A percentile compares a stretch with the other conserved stretches of the same genome.
Evolutionary conservation across 2,329 filamentous ascomycete genomes (phyloP).

Genomic region (Dothideomycetes sp.): DNA sequence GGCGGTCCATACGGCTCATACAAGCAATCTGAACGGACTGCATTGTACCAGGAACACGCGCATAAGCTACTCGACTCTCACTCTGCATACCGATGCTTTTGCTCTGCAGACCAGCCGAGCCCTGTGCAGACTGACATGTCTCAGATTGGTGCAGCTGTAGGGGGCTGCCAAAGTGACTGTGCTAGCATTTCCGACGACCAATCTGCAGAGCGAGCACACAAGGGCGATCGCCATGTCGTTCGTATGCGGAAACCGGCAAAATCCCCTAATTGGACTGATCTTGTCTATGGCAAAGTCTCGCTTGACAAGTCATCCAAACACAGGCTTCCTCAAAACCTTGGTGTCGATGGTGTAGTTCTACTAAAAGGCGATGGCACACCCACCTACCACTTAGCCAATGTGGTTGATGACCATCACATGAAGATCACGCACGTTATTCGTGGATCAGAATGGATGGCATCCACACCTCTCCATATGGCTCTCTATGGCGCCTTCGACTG

Average conservation of each 20-base stretch:
- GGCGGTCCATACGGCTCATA: conserved; percentile 80
- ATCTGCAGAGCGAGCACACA: conserved; percentile 57
- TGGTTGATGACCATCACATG: conserved; percentile 94
- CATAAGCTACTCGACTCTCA: conserved; percentile 56
- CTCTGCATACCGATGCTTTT: conserved; percentile 90
- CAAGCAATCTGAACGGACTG: conserved; percentile 71
- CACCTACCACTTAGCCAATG: conserved; percentile 95
- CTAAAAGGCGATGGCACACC: conserved; percentile 86
- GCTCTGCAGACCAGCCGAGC: conserved; percentile 47
- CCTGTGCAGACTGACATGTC: conserved; percentile 10
- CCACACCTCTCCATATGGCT: conserved; percentile 67
- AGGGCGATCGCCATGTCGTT: conserved; percentile 63
- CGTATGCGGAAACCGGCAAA: conserved; percentile 56
- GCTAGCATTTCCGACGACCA: conserved; percentile 53
- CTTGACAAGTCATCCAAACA: conserved; percentile 17
- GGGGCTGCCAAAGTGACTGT: conserved; percentile 64
- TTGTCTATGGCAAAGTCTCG: conserved; percentile 61
- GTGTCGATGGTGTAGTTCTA: conserved; percentile 57
- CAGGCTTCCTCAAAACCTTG: conserved; percentile 19
- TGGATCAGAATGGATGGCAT: conserved; percentile 93
- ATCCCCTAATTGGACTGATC: conserved; percentile 58
- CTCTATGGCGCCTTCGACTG: conserved; percentile 40
- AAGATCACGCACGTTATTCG: conserved; percentile 90
- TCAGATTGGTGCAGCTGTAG: conserved; percentile 36
- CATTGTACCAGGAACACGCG: conserved; percentile 61